Evolutionary conservation across 192 early-diverging fungal species (phyloP).

Genomic region (Rhizophagus prolifer): DNA sequence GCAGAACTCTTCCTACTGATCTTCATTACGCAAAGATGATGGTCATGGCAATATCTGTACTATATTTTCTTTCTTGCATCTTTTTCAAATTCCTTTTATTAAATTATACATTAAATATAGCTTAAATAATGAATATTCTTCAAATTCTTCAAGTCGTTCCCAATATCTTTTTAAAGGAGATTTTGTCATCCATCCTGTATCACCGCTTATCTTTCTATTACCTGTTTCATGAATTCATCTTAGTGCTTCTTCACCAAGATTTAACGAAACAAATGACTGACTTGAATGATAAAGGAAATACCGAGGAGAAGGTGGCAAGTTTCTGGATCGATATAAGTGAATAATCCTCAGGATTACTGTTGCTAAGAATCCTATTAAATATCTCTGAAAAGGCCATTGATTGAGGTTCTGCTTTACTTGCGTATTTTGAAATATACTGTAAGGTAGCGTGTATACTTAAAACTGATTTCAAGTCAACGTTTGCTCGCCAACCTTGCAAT

Average conservation of each 20-base stretch:
- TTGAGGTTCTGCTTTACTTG: no score
- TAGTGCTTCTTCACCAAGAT: not conserved
- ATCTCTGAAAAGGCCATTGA: slow-evolving; percentile 1
- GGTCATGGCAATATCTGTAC: no score
- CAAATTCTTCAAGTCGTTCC: no score
- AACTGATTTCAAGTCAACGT: not conserved
- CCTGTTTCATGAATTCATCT: not conserved
- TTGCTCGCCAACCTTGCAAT: slow-evolving; percentile 7
- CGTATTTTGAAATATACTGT: no score
- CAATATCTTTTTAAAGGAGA: no score
- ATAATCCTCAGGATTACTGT: not conserved
- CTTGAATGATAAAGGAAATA: not conserved
- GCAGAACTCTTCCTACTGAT: slow-evolving; percentile 5
- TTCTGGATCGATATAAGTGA: slow-evolving; percentile 2
- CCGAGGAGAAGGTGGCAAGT: not conserved
- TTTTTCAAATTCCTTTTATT: no score
- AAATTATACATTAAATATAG: no score
- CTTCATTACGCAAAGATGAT: no score
- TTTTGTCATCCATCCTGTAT: no score
- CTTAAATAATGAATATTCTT: no score
- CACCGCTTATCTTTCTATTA: no score
- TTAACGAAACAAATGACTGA: not conserved
- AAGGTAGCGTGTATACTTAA: not conserved
- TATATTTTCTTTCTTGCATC: no score
- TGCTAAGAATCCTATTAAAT: not conserved